Evolutionary conservation across 192 early-diverging fungal genomes (phyloP).

Genomic region (Coemansia sp.): DNA sequence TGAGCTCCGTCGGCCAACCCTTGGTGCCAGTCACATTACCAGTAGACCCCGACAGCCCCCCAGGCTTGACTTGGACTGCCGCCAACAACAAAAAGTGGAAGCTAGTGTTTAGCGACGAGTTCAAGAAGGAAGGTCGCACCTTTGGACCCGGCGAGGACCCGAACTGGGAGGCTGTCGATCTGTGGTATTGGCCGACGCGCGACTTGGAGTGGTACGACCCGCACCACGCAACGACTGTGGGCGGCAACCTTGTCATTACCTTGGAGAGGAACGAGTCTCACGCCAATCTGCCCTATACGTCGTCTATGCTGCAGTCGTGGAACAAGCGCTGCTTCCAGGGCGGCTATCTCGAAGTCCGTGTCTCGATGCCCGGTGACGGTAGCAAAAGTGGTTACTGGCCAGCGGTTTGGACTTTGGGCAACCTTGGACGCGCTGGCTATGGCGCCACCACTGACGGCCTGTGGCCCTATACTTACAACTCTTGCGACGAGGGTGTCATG

Average conservation of each 20-base stretch:
- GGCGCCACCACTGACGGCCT: constrained; percentile 63
- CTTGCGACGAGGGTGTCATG: constrained; percentile 60
- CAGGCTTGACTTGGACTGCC: constrained; percentile 42
- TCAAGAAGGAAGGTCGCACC: constrained; percentile 58
- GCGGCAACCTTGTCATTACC: constrained; percentile 59
- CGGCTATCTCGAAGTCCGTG: constrained; percentile 62
- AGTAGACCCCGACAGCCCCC: constrained; percentile 56
- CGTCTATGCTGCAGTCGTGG: constrained; percentile 68
- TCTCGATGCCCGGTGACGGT: constrained; percentile 60
- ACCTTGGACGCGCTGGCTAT: constrained; percentile 63
- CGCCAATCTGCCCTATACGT: constrained; percentile 57
- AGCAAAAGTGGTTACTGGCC: constrained; percentile 61
- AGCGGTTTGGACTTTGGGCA: constrained; percentile 63
- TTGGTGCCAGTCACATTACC: constrained; percentile 41
- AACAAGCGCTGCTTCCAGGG: constrained; percentile 70
- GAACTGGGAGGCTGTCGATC: constrained; percentile 61
- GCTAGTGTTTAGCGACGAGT: constrained; percentile 67
- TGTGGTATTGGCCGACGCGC: constrained; percentile 62
- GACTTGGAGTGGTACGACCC: constrained; percentile 63
- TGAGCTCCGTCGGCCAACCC: constrained; percentile 44
- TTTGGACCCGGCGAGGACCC: constrained; percentile 61
- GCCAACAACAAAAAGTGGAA: constrained; percentile 54
- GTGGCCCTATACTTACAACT: constrained; percentile 62
- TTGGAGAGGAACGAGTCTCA: constrained; percentile 52
- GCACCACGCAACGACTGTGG: constrained; percentile 53